Percentiles rank a stretch among this genome's conserved stretches.
Conservation (phyloP, 2,329 filamentous ascomycete species). For the Emmonsiellopsis sp. region DNA sequence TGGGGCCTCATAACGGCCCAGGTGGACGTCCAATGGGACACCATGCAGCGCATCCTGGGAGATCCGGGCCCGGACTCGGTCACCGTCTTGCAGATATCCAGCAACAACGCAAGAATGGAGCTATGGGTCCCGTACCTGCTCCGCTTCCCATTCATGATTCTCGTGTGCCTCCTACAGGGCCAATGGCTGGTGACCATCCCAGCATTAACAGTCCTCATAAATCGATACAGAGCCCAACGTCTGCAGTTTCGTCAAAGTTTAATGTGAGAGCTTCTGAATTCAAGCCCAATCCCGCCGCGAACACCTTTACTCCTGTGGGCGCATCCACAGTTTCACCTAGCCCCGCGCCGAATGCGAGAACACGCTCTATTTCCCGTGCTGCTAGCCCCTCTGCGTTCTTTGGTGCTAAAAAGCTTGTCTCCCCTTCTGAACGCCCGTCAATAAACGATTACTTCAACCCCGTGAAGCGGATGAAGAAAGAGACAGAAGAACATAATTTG, state of each 20-base stretch:
- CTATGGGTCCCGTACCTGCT: slow-evolving; percentile 36
- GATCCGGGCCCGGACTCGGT: slow-evolving; percentile 37
- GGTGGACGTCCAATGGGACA: slow-evolving; percentile 30
- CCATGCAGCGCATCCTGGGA: slow-evolving; percentile 33
- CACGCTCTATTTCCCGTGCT: slow-evolving; percentile 36
- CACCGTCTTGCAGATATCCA: slow-evolving; percentile 44
- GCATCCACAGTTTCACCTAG: slow-evolving; percentile 58
- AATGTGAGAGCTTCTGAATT: slow-evolving; percentile 65
- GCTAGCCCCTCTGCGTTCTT: slow-evolving; percentile 47
- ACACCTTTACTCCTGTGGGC: slow-evolving; percentile 64
- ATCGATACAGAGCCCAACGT: slow-evolving; percentile 43
- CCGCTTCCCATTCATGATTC: slow-evolving; percentile 54
- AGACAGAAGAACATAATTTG: slow-evolving; percentile 38
- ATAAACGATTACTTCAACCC: slow-evolving; percentile 51
- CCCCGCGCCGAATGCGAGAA: slow-evolving; percentile 54
- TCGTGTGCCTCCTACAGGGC: slow-evolving; percentile 65
- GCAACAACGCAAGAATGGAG: slow-evolving; percentile 40
- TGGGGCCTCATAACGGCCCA: slow-evolving; percentile 35
- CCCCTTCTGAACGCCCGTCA: slow-evolving; percentile 45
- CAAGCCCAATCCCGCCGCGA: slow-evolving; percentile 71
- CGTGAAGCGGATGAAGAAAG: slow-evolving; percentile 62
- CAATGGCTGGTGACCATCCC: slow-evolving; percentile 43
- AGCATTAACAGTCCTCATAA: slow-evolving; percentile 32
- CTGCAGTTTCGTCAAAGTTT: slow-evolving; percentile 45
- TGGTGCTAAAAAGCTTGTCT: slow-evolving; percentile 62